Evolutionary conservation across 2,329 filamentous ascomycete genomes (phyloP).

Genomic region (Diplocarpon rosae): DNA sequence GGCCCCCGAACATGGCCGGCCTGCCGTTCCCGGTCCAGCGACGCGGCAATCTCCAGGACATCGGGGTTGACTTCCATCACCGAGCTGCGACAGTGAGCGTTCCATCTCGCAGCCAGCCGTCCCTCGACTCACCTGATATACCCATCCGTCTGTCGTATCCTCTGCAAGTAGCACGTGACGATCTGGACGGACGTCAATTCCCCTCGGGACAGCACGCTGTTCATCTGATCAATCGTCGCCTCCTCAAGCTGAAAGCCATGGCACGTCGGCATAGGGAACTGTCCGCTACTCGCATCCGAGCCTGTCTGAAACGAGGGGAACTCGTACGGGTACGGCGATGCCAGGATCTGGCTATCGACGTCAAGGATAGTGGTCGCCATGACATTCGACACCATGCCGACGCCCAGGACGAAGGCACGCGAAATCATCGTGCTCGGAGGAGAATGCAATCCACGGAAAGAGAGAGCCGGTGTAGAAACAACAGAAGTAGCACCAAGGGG

Average conservation of each 20-base stretch:
- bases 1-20: slow-evolving; percentile 47
- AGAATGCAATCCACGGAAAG: too few relatives aligned
- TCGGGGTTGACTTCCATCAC: slow-evolving; percentile 61
- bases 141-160: slow-evolving; percentile 49
- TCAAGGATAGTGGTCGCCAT: slow-evolving; percentile 18
- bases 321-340: slow-evolving; percentile 27
- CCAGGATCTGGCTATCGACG: slow-evolving; percentile 28
- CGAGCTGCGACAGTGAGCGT: too few relatives aligned
- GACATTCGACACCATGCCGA: too few relatives aligned
- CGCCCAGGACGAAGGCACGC: too few relatives aligned
- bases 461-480: too few relatives aligned
- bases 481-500: too few relatives aligned
- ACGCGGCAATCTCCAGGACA: slow-evolving; percentile 46
- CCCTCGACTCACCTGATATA: slow-evolving; percentile 48
- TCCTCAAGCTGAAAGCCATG: slow-evolving; percentile 52
- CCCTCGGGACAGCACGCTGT: slow-evolving; percentile 43
- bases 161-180: slow-evolving; percentile 49
- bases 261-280: slow-evolving; percentile 54
- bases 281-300: slow-evolving; percentile 18
- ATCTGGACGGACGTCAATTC: slow-evolving; percentile 47
- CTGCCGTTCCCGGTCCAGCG: slow-evolving; percentile 48
- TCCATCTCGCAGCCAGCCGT: too few relatives aligned
- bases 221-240: slow-evolving; percentile 58
- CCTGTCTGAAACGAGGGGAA: slow-evolving; percentile 30
- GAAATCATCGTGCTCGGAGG: too few relatives aligned